Evolutionary conservation across 148 eudicot species (phyloP), one percentile per base, ranked within the genome.

Genomic region (Camellia granthamiana): DNA sequence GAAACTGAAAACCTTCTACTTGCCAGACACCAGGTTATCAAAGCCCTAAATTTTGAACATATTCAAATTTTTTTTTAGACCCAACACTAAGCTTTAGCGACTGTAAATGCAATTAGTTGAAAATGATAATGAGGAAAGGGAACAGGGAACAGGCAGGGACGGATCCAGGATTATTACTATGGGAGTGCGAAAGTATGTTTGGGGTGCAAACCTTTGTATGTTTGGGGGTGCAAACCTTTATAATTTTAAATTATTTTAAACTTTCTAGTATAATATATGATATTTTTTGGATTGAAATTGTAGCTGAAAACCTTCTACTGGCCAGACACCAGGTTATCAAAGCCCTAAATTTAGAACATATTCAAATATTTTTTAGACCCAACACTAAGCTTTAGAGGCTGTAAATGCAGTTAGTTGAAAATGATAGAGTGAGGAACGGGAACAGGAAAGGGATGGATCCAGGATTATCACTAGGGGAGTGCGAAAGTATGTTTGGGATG

Each of bases 1-100:
- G 97, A 95, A 86, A 97, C 94, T 51, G 98, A 95, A 61, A 84
- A 88, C 80, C 88, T 95, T 30, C 80, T 95, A 46, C 83, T 93
- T 72, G 94, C 96, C 18, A 88, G 98, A 44, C 96, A 90, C 54
- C 90, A 93, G 97, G 98, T 93, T 55, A 79, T 69, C 73, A 41
- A 74, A 82, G 59, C 21, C 49, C 52, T 44, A 80, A 51, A 55
- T 65, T 63, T 61, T 51, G 12, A 51, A 38, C 0, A 0, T 52
- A 21, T n/a, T 30, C 30, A 61, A 38, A 65, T 67, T 4, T 12
- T 54, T 69, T 6, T 55, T 14, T 51, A 46, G 23, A 11, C 21
- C 12, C 9, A 7, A 13, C 49, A 2, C 16, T 15, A 72, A 23
- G 49, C 56, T 23, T 6, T 78, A 30, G n/a, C 68, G 42, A 19